Evolutionary conservation across 75 land plant species (phyloP).

Genomic region (Cupressus sempervirens): DNA sequence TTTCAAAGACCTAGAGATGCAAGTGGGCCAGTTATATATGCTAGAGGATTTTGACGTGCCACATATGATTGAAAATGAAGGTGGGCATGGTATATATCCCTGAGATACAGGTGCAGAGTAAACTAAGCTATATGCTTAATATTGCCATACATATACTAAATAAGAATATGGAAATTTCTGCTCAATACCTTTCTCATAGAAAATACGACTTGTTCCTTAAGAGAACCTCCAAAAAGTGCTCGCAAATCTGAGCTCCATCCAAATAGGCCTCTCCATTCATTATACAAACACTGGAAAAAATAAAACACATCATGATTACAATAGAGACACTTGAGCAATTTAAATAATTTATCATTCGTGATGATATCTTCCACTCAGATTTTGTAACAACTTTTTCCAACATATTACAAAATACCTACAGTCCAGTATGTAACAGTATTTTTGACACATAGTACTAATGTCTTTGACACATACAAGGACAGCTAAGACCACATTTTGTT

Average conservation of each 20-base stretch:
- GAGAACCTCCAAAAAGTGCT: slow-evolving; percentile 52
- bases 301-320: neutral
- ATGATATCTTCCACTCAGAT: neutral
- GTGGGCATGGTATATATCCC: neutral
- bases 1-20: neutral
- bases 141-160: neutral
- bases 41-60: neutral
- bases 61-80: neutral
- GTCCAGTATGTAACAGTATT: neutral
- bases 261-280: slow-evolving; percentile 79
- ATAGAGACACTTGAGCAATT: neutral
- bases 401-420: neutral
- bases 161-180: neutral
- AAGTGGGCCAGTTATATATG: neutral
- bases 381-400: neutral
- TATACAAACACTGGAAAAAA: slow-evolving; percentile 56
- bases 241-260: slow-evolving; percentile 62
- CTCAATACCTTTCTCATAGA: slow-evolving; percentile 57
- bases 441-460: neutral
- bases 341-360: neutral
- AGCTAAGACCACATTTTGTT: neutral
- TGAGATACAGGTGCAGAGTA: neutral
- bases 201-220: slow-evolving; percentile 38
- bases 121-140: neutral
- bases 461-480: neutral